Base-by-base conservation (phyloP, 345 rosid species). In the Murraya paniculata region DNA sequence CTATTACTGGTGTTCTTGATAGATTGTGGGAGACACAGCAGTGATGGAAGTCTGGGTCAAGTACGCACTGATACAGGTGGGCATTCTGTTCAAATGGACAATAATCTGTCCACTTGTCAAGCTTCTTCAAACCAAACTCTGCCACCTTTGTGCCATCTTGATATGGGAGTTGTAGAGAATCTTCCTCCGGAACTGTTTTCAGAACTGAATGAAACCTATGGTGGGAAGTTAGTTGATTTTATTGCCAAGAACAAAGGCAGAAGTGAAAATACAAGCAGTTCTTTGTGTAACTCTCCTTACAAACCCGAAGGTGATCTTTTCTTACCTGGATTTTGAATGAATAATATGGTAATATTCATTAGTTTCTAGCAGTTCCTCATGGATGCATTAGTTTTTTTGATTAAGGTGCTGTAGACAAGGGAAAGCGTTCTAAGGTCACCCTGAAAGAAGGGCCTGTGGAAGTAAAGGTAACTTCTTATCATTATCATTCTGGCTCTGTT, bases 151-250 rank as follows among this genome's bases (percentile, higher is more conserved):
- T 82, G 85, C 71, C 81, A 91, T 76, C 98, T 95, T 67, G 99
- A 95, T 81, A 72, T 93, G 84, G 96, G 85, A 80, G 93, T 95
- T 71, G 75, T 95, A 73, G 89, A 90, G 87, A 85, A 85, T 86
- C 99, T 95, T 81, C 99, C 99, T 73, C 80, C 90, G 28, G 98
- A 93, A 72, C 82, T 95, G 65, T 83, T 93, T 74, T 79, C 91
- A 21, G 99, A 95, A 83, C 72, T 95, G 84, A 93, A 95, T 91
- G 91, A 80, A 77, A 88, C 84, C 60, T 95, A 95, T 72, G 92
- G 92, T 4, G 97, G 95, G 73, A 89, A 92, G 85, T 73, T 95
- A 80, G 79, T 73, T 69, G 86, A 82, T 72, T 87, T 89, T 57
- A 88, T 93, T 82, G 85, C 88, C 72, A 82, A 88, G 84, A 87